Conservation (phyloP, 73 alveolate species). For the Uronychia binucleata region DNA sequence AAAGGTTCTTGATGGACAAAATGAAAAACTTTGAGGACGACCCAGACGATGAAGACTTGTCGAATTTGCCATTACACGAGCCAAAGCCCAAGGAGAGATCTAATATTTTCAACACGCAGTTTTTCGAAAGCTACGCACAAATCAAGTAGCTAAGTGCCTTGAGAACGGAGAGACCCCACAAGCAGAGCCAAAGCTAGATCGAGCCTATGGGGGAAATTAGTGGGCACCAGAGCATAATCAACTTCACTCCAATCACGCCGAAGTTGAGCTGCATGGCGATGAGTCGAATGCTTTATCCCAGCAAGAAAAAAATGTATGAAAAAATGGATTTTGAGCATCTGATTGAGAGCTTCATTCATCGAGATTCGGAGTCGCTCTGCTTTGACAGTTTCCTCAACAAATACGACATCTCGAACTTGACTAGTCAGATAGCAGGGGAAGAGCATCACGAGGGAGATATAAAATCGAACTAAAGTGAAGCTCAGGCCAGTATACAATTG, state of each 20-base stretch:
- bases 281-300: not conserved
- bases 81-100: too few relatives aligned
- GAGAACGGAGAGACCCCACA: too few relatives aligned
- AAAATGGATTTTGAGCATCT: not conserved
- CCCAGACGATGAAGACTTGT: not conserved
- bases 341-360: not conserved
- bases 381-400: not conserved
- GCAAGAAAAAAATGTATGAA: not conserved
- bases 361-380: not conserved
- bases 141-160: not conserved
- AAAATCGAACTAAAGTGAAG: too few relatives aligned
- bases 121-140: not conserved
- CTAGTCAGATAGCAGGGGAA: too few relatives aligned
- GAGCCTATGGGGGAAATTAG: too few relatives aligned
- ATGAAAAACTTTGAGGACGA: not conserved
- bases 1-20: conserved; percentile 45
- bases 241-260: not conserved
- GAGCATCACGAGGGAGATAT: too few relatives aligned
- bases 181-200: too few relatives aligned
- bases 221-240: too few relatives aligned
- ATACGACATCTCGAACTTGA: too few relatives aligned
- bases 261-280: not conserved
- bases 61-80: not conserved
- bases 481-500: too few relatives aligned
- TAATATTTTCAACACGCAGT: not conserved